phyloP scores from a whole-genome alignment of 805 yeast species.

The Metschnikowia henanensis region DNA sequence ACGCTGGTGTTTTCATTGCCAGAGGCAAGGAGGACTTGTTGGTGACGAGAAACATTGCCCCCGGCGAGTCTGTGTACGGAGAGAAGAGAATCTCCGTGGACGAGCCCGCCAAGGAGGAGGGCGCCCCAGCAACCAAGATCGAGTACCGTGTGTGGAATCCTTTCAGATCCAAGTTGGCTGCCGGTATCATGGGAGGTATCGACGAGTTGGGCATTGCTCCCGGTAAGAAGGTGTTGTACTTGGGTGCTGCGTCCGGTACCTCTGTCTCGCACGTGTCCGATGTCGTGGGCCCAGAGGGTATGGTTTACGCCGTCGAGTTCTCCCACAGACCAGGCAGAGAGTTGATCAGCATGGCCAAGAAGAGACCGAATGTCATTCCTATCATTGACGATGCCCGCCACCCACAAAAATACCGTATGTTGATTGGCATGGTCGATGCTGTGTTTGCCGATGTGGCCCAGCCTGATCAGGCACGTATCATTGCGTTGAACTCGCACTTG shows the following conservation, averaged over 20 bases:
- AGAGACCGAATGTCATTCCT: conserved; percentile 99
- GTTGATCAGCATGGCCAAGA: conserved; percentile 98
- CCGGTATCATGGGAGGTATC: conserved; percentile 99
- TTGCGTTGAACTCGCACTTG: conserved; percentile 96
- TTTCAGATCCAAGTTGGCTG: conserved; percentile 99
- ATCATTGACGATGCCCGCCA: conserved; percentile 99
- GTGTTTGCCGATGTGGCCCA: conserved; percentile 99
- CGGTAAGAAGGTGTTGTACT: conserved; percentile 94
- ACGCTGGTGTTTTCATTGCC: conserved; percentile 98
- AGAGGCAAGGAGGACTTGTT: conserved; percentile 99
- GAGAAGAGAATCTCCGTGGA: conserved; percentile 95
- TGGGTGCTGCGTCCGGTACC: conserved; percentile 99
- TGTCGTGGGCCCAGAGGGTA: conserved; percentile 98
- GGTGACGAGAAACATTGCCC: conserved; percentile 95
- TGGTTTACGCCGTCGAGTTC: conserved; percentile 98
- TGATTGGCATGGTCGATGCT: conserved; percentile 97
- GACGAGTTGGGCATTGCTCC: conserved; percentile 97
- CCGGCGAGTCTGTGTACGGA: conserved; percentile 98
- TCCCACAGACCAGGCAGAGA: conserved; percentile 99
- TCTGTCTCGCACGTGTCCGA: conserved; percentile 98
- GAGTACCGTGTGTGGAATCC: conserved; percentile 99
- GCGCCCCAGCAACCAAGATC: conserved; percentile 86
- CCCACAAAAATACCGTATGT: conserved; percentile 99
- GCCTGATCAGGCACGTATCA: conserved; percentile 99
- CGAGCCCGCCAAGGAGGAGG: conserved; percentile 87